phyloP scores from a whole-genome alignment of 495 filamentous ascomycete genomes.

The Penicillium argentinense region DNA sequence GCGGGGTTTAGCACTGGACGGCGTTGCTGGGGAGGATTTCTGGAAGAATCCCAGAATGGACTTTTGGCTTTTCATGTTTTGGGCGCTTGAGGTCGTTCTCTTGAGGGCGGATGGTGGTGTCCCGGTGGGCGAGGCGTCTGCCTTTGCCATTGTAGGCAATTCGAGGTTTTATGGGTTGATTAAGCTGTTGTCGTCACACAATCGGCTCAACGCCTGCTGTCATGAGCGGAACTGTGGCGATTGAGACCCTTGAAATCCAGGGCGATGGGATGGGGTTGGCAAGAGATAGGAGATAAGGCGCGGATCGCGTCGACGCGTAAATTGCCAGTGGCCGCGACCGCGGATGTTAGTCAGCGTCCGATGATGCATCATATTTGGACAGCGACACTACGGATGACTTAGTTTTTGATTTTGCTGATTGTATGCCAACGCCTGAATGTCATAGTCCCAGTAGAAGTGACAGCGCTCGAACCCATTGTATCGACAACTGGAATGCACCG shows the following conservation, averaged over 20 bases:
- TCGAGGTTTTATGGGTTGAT: not conserved
- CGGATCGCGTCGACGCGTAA: conserved; percentile 46
- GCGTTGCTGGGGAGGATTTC: conserved; percentile 56
- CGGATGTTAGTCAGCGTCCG: not conserved
- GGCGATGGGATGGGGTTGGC: not conserved
- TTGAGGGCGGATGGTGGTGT: conserved; percentile 45
- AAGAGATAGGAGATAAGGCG: conserved; percentile 17
- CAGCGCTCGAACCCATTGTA: too few relatives aligned
- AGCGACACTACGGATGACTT: too few relatives aligned
- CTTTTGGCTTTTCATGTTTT: conserved; percentile 70
- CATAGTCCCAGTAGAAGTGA: too few relatives aligned
- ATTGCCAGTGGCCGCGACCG: too few relatives aligned
- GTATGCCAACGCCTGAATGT: too few relatives aligned
- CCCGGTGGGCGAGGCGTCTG: conserved; percentile 38
- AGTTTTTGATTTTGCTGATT: too few relatives aligned
- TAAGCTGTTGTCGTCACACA: not conserved
- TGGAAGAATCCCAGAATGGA: conserved; percentile 85
- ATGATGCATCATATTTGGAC: not conserved
- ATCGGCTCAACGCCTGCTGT: conserved; percentile 3
- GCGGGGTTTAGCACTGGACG: conserved; percentile 28
- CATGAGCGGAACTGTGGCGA: conserved; percentile 1
- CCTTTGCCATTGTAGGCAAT: conserved; percentile 37
- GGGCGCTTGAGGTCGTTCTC: conserved; percentile 45
- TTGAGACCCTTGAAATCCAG: too few relatives aligned
- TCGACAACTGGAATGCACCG: too few relatives aligned